Percentiles rank a stretch among this genome's conserved stretches.
Evolutionary conservation across 441 rosid species (phyloP).

Genomic region (Manihot esculenta): DNA sequence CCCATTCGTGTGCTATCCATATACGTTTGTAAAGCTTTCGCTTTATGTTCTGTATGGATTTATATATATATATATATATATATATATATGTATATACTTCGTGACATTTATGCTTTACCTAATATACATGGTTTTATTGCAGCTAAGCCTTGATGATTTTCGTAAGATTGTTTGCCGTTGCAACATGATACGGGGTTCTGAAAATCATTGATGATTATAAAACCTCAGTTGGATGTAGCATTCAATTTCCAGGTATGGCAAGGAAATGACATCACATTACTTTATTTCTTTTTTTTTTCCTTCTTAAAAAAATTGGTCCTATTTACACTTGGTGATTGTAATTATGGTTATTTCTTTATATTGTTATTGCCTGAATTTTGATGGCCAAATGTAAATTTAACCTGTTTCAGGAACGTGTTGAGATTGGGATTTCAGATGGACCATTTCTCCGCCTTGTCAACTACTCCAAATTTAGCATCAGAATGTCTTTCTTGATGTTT

Average conservation of each 20-base stretch:
- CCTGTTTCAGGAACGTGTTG: background rate
- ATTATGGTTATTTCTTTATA: background rate
- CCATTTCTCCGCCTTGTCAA: too few relatives aligned
- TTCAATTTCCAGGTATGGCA: background rate
- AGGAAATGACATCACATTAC: background rate
- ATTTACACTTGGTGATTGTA: background rate
- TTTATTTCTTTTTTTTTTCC: too few relatives aligned
- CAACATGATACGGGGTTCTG: conserved; percentile 52
- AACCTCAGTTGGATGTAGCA: too few relatives aligned
- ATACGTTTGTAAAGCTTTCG: background rate
- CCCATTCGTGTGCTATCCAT: background rate
- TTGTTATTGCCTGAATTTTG: too few relatives aligned
- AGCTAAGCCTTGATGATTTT: conserved; percentile 77
- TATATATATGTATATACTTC: too few relatives aligned
- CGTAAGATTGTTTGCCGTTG: conserved; percentile 60
- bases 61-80: too few relatives aligned
- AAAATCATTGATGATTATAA: conserved; percentile 20
- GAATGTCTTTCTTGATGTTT: background rate
- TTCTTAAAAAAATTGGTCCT: too few relatives aligned
- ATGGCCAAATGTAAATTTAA: background rate
- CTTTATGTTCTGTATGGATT: background rate
- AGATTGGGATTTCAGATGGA: background rate
- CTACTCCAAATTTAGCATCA: background rate
- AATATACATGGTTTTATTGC: conserved; percentile 23
- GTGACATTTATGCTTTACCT: background rate